Base-by-base conservation (phyloP, 495 filamentous ascomycete species). In the Penicillium diatomitis region DNA sequence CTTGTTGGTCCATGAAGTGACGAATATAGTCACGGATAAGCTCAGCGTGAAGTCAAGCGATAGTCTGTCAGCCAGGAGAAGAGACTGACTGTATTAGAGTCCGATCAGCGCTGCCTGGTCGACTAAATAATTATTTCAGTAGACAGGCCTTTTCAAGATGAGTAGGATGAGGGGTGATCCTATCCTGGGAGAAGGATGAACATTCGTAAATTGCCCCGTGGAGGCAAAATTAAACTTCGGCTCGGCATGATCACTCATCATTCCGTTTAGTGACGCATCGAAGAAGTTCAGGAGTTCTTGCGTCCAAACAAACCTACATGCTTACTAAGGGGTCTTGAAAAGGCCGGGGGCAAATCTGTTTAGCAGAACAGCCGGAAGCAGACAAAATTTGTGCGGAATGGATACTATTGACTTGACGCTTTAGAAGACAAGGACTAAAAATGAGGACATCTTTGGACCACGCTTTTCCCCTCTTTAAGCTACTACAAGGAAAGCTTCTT, bases 221-320 rank as follows among this genome's bases (percentile, higher is more conserved):
- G 31, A 49, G 31, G 4, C 32, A 44, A 38, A 7, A n/a, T 28
- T 49, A 36, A 30, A 43, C 9, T 44, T 43, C 9, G 32, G 47
- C 47, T 49, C 47, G 47, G 47, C 47, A 49, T 38, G 47, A 49
- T 49, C 47, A 49, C 47, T 49, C 40, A 49, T 44, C 47, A 49
- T 44, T 43, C 47, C 47, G 47, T 41, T 43, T 35, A 2, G 6
- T 45, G 42, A 45, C 42, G 42, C 30, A 44, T 27, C 38, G 28
- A 40, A 11, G 38, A 40, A 40, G 11, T 40, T 6, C 9, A 44
- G 35, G 32, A n/a, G n/a, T n/a, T n/a, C 32, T 44, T 32, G 9
- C 31, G 10, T n/a, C 9, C 10, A 27, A 33, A 11, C 10, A 33
- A 33, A 32, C 38, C 8, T 44, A 34, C 42, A 12, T 35, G 42